Evolutionary conservation across 495 filamentous ascomycete genomes (phyloP).

Genomic region (Aspergillus egyptiacus): DNA sequence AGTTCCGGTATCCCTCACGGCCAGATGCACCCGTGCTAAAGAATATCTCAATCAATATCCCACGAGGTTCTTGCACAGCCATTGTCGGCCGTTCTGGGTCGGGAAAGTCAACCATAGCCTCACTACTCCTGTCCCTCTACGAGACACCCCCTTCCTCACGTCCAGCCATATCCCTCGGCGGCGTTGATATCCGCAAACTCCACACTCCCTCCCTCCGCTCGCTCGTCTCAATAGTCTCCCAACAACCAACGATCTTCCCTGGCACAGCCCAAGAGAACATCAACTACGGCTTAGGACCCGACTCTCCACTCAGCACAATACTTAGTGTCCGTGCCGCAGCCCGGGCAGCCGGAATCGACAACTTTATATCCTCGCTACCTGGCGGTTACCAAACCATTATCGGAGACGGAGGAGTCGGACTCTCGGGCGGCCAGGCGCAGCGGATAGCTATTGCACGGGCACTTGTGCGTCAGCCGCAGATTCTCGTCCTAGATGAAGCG

Average conservation of each 20-base stretch:
- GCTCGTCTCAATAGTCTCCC: conserved; percentile 69
- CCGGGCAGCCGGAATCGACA: conserved; percentile 64
- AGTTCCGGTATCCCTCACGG: conserved; percentile 64
- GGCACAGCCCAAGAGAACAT: conserved; percentile 72
- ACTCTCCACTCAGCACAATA: conserved; percentile 29
- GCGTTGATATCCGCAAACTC: conserved; percentile 47
- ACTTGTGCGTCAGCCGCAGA: conserved; percentile 57
- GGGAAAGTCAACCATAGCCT: conserved; percentile 83
- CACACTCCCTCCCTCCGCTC: conserved; percentile 60
- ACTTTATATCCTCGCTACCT: conserved; percentile 69
- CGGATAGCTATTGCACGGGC: conserved; percentile 78
- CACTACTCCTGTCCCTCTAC: conserved; percentile 66
- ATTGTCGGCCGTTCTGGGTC: conserved; percentile 79
- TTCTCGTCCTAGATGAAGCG: conserved; percentile 84
- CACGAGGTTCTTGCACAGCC: conserved; percentile 56
- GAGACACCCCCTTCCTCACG: conserved; percentile 23
- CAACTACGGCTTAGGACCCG: conserved; percentile 58
- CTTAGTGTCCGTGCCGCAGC: conserved; percentile 54
- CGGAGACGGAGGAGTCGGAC: conserved; percentile 66
- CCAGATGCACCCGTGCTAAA: conserved; percentile 49
- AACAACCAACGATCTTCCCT: conserved; percentile 72
- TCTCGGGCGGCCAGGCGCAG: conserved; percentile 84
- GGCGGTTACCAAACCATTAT: conserved; percentile 68
- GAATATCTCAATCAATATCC: conserved; percentile 55
- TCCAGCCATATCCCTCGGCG: conserved; percentile 50